These are phyloP conservation scores for Podospora conica DNA, from an alignment of 495 filamentous ascomycete species.

Conservation along the genomic window DNA sequence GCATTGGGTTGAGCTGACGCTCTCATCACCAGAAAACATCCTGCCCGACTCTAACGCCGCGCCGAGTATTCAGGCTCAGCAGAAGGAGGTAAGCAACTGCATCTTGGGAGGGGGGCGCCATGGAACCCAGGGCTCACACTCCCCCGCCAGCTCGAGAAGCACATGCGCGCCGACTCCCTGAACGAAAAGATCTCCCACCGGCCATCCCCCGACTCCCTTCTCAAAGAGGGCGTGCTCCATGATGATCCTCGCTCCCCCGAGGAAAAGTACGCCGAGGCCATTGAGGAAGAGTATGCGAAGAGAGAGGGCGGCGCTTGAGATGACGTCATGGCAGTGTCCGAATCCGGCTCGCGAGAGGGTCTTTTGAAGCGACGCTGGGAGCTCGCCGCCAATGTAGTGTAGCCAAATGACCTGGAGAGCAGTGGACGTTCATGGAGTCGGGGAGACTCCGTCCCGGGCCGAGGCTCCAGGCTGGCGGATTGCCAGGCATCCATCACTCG, in stretches of 20 bases:
- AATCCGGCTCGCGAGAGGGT: neutral
- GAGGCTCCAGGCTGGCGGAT: neutral
- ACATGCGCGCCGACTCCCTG: constrained; percentile 77
- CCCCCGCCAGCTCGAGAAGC: constrained; percentile 53
- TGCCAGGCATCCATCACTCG: neutral
- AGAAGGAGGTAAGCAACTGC: constrained; percentile 52
- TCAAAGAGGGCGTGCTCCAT: constrained; percentile 69
- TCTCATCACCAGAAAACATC: constrained; percentile 57
- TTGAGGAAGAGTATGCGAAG: constrained; percentile 47
- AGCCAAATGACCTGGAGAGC: neutral
- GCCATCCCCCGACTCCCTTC: constrained; percentile 65
- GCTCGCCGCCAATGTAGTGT: too few species aligned
- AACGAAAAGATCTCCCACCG: constrained; percentile 76
- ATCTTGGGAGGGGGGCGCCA: too few species aligned
- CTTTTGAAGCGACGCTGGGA: too few species aligned
- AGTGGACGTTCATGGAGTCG: neutral
- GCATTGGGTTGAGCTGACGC: constrained; percentile 7
- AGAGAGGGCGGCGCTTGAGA: constrained; percentile 43
- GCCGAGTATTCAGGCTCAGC: constrained; percentile 66
- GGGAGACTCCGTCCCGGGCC: neutral
- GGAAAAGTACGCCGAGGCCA: constrained; percentile 44
- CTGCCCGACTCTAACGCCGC: constrained; percentile 70
- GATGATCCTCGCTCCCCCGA: constrained; percentile 53
- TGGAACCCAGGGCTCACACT: neutral
- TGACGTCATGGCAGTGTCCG: neutral